phyloP scores from a whole-genome alignment of 1,284 basidiomycete species.

The Ceratobasidium sp. region DNA sequence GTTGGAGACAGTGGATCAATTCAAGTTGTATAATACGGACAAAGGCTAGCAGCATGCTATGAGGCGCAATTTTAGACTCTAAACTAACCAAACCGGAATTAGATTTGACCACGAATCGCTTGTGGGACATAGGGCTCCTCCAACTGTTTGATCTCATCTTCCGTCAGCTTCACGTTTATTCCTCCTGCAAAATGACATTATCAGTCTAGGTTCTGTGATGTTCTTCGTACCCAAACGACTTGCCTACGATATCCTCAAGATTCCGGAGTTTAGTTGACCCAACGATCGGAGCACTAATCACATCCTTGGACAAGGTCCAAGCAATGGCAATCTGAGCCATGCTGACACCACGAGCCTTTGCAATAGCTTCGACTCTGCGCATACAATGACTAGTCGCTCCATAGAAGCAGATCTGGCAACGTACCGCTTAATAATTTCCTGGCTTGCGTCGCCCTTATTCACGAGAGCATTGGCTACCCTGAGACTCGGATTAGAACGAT shows the following conservation, averaged over 20 bases:
- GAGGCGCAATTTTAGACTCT: no score
- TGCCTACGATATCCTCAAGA: slow-evolving; percentile 44
- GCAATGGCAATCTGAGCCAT: slow-evolving; percentile 43
- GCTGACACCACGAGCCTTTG: slow-evolving; percentile 51
- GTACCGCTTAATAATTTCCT: slow-evolving; percentile 54
- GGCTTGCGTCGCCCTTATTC: no score
- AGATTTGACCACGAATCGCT: neutral
- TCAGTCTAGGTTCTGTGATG: no score
- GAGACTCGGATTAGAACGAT: no score
- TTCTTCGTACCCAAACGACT: no score
- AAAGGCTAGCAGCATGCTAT: no score
- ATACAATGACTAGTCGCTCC: no score
- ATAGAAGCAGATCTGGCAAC: no score
- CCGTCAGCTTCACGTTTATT: slow-evolving; percentile 44
- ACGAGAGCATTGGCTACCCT: slow-evolving; percentile 43
- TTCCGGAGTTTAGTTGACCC: slow-evolving; percentile 44
- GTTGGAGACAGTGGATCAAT: no score
- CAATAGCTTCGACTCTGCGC: slow-evolving; percentile 49
- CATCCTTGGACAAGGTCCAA: slow-evolving; percentile 39
- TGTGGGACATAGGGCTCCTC: slow-evolving; percentile 40
- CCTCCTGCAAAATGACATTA: slow-evolving; percentile 30
- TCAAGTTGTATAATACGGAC: no score
- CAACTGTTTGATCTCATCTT: slow-evolving; percentile 46
- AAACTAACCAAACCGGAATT: no score
- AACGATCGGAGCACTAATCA: slow-evolving; percentile 44